Evolutionary conservation across 2,329 filamentous ascomycete genomes (phyloP), one percentile per base, ranked within the genome.

Genomic region (Daldinia sp.): DNA sequence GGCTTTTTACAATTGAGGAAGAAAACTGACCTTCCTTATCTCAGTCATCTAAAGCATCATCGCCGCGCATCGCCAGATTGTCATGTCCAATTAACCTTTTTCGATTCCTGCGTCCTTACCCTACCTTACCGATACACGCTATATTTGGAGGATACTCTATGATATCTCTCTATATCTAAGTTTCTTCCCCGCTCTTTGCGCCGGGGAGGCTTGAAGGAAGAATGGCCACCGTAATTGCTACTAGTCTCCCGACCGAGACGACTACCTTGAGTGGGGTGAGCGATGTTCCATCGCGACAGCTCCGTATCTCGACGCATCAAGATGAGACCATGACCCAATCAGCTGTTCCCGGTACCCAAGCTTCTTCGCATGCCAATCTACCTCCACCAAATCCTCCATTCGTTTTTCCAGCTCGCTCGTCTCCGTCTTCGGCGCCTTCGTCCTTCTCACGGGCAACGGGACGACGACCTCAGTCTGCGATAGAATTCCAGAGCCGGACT

Each of bases 321-420:
- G 73, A 73, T 66, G 68, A 68, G 61, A 70, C 71, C 47, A 51
- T 69, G 25, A 68, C 60, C 39, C 63, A 69, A 17, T 21, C 69
- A 35, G 62, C 64, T 35, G 65, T 72, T 45, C 61, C 73, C 15
- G 74, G 69, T 68, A 66, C 75, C 19, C 75, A 77, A 51, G 62
- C 70, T 13, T 78, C 79, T 47, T 76, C 77, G 52, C 74, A 73
- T 53, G 72, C 73, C 39, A 74, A 75, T 21, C 69, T 77, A 23
- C 83, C 84, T 53, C 80, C 80, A 51, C 87, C 87, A 47, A 90
- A 90, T 54, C 87, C 88, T 27, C 83, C 83, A 4, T 90, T 90
- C 70, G 82, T 87, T 59, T 90, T 90, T 69, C 89, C 88, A 1
- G 76, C 80, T 19, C 76, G 79, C 45, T 77, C 82, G 6, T 74